phyloP scores from a whole-genome alignment of 2,329 filamentous ascomycete genomes.

The Diaporthe sp. region DNA sequence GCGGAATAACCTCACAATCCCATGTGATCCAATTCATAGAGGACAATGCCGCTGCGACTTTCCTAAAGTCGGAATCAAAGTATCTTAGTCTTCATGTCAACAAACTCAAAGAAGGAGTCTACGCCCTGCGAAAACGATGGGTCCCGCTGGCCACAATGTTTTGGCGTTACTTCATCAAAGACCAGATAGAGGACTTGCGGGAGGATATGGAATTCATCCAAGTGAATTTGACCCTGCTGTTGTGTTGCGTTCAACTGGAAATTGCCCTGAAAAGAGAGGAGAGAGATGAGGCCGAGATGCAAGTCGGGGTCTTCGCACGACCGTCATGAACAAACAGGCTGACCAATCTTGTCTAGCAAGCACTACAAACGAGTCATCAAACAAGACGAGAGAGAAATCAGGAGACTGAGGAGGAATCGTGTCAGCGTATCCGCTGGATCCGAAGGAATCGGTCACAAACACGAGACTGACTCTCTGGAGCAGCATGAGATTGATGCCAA shows the following conservation, averaged over 20 bases:
- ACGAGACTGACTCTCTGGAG: not conserved
- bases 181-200: not conserved
- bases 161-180: not conserved
- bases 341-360: not conserved
- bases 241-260: not conserved
- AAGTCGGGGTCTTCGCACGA: not conserved
- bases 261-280: not conserved
- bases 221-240: not conserved
- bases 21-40: constrained; percentile 8
- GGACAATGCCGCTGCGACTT: too few species aligned
- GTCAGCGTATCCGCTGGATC: not conserved
- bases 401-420: not conserved
- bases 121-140: not conserved
- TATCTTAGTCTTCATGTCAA: not conserved
- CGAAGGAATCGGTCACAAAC: not conserved
- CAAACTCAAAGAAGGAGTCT: not conserved
- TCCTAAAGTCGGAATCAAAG: not conserved
- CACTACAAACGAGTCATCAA: not conserved
- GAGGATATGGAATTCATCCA: not conserved
- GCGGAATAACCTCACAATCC: not conserved
- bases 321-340: not conserved
- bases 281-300: not conserved
- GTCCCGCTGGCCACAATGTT: not conserved
- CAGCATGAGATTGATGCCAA: not conserved
- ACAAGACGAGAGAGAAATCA: not conserved